Conservation (phyloP, 2,329 filamentous ascomycete species). For the Fusarium humuli region DNA sequence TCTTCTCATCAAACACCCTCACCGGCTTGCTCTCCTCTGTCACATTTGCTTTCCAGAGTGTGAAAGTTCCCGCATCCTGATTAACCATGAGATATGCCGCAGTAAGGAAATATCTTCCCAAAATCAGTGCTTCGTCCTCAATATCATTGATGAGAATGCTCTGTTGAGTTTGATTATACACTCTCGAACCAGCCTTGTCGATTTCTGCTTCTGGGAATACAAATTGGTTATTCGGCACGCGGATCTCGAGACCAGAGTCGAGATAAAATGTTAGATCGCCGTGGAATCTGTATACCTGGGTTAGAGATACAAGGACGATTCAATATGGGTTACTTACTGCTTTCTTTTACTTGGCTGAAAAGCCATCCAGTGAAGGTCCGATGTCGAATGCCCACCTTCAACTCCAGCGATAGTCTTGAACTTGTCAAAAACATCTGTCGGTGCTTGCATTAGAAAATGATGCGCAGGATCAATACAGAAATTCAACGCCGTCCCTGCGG, state of each 20-base stretch:
- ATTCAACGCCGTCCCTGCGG: conserved; percentile 36
- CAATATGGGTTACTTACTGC: neutral
- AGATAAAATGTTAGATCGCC: conserved; percentile 49
- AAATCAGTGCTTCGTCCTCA: conserved; percentile 34
- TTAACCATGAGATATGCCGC: conserved; percentile 53
- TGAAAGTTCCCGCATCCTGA: conserved; percentile 49
- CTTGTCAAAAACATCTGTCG: conserved; percentile 21
- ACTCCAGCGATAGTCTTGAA: conserved; percentile 38
- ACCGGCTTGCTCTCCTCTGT: conserved; percentile 25
- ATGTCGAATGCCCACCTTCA: conserved; percentile 4
- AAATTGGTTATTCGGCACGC: conserved; percentile 49
- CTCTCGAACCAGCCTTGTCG: conserved; percentile 43
- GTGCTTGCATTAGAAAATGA: conserved; percentile 48
- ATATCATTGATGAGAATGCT: conserved; percentile 46
- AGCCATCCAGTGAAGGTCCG: conserved; percentile 36
- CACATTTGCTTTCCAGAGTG: conserved; percentile 52
- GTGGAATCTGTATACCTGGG: conserved; percentile 32
- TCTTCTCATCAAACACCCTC: conserved; percentile 18
- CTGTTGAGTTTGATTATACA: conserved; percentile 16
- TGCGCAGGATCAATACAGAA: conserved; percentile 50
- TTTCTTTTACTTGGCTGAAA: conserved; percentile 24
- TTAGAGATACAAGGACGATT: accelerated
- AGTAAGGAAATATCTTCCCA: conserved; percentile 52
- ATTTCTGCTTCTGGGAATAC: conserved; percentile 47
- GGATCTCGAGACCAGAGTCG: conserved; percentile 45